Conservation (phyloP, 2,329 filamentous ascomycete species). For the Ascochyta viciae-villosae region DNA sequence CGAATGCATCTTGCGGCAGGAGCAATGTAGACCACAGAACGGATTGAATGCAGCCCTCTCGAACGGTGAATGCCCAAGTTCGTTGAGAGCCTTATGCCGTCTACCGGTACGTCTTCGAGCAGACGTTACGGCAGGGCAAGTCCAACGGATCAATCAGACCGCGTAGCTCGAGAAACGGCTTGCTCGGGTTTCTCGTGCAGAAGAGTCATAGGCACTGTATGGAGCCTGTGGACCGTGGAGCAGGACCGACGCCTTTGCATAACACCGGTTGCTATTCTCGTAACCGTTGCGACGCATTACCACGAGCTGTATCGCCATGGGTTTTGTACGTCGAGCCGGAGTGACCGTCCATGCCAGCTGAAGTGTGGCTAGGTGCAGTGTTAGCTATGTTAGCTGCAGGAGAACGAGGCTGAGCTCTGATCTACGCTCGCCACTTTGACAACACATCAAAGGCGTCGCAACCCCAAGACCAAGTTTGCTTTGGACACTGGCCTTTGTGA, state of each 20-base stretch:
- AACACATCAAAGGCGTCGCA: constrained; percentile 39
- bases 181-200: constrained; percentile 33
- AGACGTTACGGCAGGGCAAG: constrained; percentile 15
- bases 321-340: constrained; percentile 25
- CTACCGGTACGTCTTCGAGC: constrained; percentile 11
- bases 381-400: constrained; percentile 28
- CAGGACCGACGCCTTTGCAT: constrained; percentile 29
- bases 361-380: constrained; percentile 41
- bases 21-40: constrained; percentile 24
- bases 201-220: constrained; percentile 44
- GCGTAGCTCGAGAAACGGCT: constrained; percentile 30
- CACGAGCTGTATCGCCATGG: constrained; percentile 17
- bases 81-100: constrained; percentile 32
- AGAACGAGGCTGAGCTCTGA: constrained; percentile 44
- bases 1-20: constrained; percentile 20
- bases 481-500: constrained; percentile 3
- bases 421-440: constrained; percentile 41
- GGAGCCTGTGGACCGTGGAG: constrained; percentile 24
- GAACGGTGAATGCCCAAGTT: constrained; percentile 25
- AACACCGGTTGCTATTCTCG: constrained; percentile 33
- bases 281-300: constrained; percentile 32
- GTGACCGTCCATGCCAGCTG: constrained; percentile 38
- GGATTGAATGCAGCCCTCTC: constrained; percentile 37
- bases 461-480: constrained; percentile 12
- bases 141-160: constrained; percentile 39